Conservation (phyloP, 2,329 filamentous ascomycete genomes). For the Lachnellula occidentalis region DNA sequence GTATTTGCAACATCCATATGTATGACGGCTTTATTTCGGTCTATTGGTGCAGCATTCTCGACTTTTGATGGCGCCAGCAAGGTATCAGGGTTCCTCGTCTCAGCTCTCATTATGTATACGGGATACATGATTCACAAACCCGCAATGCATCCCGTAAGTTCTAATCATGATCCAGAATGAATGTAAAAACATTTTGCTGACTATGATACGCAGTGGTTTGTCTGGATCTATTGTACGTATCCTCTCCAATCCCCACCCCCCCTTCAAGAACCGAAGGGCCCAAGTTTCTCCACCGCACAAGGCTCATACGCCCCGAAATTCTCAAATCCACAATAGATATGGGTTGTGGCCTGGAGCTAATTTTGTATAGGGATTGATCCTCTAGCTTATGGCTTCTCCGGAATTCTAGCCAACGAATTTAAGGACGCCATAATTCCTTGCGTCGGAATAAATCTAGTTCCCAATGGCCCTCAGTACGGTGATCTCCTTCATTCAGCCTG, state of each 20-base stretch:
- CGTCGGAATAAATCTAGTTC: conserved; percentile 44
- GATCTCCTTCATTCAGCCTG: conserved; percentile 44
- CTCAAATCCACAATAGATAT: neutral
- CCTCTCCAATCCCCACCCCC: neutral
- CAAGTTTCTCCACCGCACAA: neutral
- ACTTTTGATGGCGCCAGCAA: conserved; percentile 58
- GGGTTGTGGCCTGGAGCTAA: neutral
- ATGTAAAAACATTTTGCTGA: neutral
- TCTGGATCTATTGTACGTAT: conserved; percentile 44
- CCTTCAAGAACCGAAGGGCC: neutral
- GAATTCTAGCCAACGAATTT: conserved; percentile 66
- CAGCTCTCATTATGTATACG: conserved; percentile 53
- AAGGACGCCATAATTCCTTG: conserved; percentile 49
- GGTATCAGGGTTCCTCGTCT: conserved; percentile 45
- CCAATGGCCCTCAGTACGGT: conserved; percentile 43
- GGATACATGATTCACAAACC: conserved; percentile 58
- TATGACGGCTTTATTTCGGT: conserved; percentile 55
- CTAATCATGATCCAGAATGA: neutral
- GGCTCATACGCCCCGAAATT: neutral
- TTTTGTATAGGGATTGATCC: conserved; percentile 65
- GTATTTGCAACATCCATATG: conserved; percentile 47
- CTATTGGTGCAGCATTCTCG: conserved; percentile 48
- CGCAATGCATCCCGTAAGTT: conserved; percentile 47
- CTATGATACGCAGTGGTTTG: conserved; percentile 41
- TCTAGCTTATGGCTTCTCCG: conserved; percentile 64